A percentile compares a stretch with the other conserved stretches of the same genome.
Conservation (phyloP, 345 rosid genomes). For the Toxicodendron radicans region DNA sequence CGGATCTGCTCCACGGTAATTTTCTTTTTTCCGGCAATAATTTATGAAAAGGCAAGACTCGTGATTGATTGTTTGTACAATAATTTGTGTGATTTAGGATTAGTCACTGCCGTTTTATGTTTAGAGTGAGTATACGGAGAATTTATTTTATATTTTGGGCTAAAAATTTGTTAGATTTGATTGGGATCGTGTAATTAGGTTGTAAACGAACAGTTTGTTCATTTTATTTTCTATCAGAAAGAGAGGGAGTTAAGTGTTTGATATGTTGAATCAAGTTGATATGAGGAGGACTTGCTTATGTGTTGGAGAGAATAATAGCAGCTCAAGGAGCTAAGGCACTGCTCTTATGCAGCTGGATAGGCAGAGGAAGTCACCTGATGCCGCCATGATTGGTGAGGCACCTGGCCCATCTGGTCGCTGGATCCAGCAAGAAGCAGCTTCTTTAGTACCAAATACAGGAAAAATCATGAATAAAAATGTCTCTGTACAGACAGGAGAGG, state of each 20-base stretch:
- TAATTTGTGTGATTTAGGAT: conserved; percentile 1
- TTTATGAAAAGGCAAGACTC: not conserved
- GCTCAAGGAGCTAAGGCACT: conserved; percentile 15
- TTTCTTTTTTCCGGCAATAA: conserved; percentile 1
- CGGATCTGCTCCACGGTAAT: conserved; percentile 18
- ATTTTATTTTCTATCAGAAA: conserved; percentile 5
- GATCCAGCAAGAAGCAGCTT: conserved; percentile 32
- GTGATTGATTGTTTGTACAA: conserved; percentile 1
- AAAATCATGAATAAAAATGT: conserved; percentile 39
- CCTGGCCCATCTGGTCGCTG: conserved; percentile 34
- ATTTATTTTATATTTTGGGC: not conserved
- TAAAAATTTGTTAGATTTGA: conserved; percentile 19
- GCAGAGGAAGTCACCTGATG: conserved; percentile 19
- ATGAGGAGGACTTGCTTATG: conserved; percentile 10
- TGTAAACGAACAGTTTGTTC: not conserved
- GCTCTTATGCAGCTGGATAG: conserved; percentile 21
- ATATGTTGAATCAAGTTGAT: conserved; percentile 4
- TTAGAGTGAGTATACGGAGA: not conserved
- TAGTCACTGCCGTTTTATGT: not conserved
- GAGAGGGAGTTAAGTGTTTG: conserved; percentile 9
- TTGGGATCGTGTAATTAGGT: conserved; percentile 11
- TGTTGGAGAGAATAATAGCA: conserved; percentile 19
- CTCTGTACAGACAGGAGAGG: conserved; percentile 63
- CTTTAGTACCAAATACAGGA: conserved; percentile 26
- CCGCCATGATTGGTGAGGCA: conserved; percentile 28